phyloP scores from a whole-genome alignment of 768 basidiomycete genomes.

The Tricholoma terreum region DNA sequence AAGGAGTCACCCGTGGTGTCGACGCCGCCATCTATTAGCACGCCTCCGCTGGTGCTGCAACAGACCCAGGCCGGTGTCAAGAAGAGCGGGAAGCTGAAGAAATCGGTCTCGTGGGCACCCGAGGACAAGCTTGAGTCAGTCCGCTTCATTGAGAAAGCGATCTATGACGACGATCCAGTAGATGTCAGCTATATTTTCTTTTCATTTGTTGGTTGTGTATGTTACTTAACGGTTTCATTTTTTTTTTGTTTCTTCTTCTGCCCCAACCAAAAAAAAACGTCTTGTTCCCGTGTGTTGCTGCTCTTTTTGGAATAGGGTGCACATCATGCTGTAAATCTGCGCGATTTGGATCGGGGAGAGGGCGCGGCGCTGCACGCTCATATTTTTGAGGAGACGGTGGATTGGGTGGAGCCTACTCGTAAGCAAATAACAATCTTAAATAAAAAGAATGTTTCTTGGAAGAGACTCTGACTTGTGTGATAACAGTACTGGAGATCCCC shows the following conservation, averaged over 20 bases:
- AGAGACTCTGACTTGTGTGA: conserved; percentile 16
- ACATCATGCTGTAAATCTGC: conserved; percentile 67
- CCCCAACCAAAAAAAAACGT: conserved; percentile 5
- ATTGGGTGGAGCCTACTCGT: conserved; percentile 84
- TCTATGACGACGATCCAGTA: conserved; percentile 86
- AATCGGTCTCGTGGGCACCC: conserved; percentile 75
- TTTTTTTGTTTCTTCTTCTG: conserved; percentile 26
- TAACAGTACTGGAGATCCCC: conserved; percentile 62
- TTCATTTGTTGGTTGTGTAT: conserved; percentile 38
- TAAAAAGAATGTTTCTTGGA: conserved; percentile 14
- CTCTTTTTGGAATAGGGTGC: conserved; percentile 57
- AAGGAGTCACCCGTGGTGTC: conserved; percentile 60
- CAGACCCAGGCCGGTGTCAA: conserved; percentile 26
- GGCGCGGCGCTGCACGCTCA: conserved; percentile 82
- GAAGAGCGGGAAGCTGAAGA: conserved; percentile 61
- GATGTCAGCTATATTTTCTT: conserved; percentile 65
- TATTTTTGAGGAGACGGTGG: conserved; percentile 81
- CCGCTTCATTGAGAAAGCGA: conserved; percentile 77
- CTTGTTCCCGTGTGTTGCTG: conserved; percentile 27
- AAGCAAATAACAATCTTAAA: conserved; percentile 38
- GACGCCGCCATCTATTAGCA: conserved; percentile 48
- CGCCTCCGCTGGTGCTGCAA: conserved; percentile 14
- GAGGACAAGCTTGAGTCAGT: conserved; percentile 72
- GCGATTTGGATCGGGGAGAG: conserved; percentile 85
- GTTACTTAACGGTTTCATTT: conserved; percentile 53